A percentile compares a stretch with the other conserved stretches of the same genome.
Conservation (phyloP, 2,329 filamentous ascomycete species). For the Colletotrichum destructivum region DNA sequence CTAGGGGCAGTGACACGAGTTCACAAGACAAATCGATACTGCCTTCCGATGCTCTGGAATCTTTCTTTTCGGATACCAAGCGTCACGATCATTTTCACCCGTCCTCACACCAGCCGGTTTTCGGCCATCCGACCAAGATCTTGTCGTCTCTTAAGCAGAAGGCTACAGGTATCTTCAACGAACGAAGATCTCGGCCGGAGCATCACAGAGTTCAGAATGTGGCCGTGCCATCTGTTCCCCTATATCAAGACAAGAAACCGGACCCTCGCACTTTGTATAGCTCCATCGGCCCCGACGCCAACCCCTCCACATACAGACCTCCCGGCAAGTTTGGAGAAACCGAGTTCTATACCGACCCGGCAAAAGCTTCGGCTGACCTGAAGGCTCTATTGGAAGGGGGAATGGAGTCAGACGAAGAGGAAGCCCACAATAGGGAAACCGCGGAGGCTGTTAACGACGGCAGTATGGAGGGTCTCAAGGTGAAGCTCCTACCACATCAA, state of each 20-base stretch:
- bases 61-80: slow-evolving; percentile 40
- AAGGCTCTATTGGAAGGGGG: slow-evolving; percentile 88
- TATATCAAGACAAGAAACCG: slow-evolving; percentile 63
- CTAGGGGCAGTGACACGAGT: slow-evolving; percentile 26
- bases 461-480: slow-evolving; percentile 82
- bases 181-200: slow-evolving; percentile 69
- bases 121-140: slow-evolving; percentile 60
- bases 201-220: slow-evolving; percentile 68
- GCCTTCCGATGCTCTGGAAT: slow-evolving; percentile 38
- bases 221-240: slow-evolving; percentile 63
- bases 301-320: slow-evolving; percentile 52
- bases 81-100: slow-evolving; percentile 37
- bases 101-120: slow-evolving; percentile 48
- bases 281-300: slow-evolving; percentile 54
- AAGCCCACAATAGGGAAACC: slow-evolving; percentile 54
- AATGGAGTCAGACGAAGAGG: slow-evolving; percentile 81
- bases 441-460: slow-evolving; percentile 61
- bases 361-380: slow-evolving; percentile 81
- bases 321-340: slow-evolving; percentile 55
- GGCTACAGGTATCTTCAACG: slow-evolving; percentile 68
- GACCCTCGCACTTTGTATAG: slow-evolving; percentile 64
- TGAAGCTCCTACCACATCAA: slow-evolving; percentile 93
- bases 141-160: slow-evolving; percentile 69
- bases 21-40: slow-evolving; percentile 38
- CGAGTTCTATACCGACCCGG: slow-evolving; percentile 77